Base-by-base conservation (phyloP, 1,284 basidiomycete species). In the Schizophyllum amplum region DNA sequence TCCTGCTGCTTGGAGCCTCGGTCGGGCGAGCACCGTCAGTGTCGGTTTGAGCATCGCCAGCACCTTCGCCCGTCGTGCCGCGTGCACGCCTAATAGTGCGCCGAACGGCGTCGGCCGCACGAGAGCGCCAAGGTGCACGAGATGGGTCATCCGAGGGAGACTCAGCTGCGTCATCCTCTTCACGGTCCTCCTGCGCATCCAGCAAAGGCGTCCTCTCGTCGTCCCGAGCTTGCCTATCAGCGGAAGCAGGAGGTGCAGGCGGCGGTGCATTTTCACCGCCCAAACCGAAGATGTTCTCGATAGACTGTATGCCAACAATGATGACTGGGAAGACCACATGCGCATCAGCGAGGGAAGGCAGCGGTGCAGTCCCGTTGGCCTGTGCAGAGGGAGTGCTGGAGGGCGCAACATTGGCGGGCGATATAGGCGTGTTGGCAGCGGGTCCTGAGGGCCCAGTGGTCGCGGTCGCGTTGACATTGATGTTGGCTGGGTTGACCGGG, bases 311-410 rank as follows among this genome's bases (percentile, higher is more conserved):
- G 20, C 89, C 88, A 26, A 91, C 88, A 54, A 91, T 82, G 60
- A 91, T 89, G 57, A 91, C 87, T 26, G 88, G 88, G 15, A 90
- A 81, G 24, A 90, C 83, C 53, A 23, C 59, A 55, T 51, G 25
- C 2, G 60, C 11, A 21, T 26, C 63, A 54, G 56, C 53, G 26
- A 51, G 52, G 47, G 55, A 47, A 22, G 60, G 51, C 20, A 57
- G 42, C n/a, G 54, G 24, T 52, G 55, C 11, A 22, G 59, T n/a
- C 20, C 52, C 23, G 24, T 50, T 33, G 21, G 57, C 48, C 27
- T 59, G 49, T 33, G 61, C 49, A 17, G 54, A 24, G 13, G 59
- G 21, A 22, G 57, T 55, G 64, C 5, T 23, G 61, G 24, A 46
- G 51, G n/a, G 17, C 23, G 21, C 15, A 13, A n/a, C 47, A 50